These are phyloP conservation scores for Austropuccinia psidii DNA, from an alignment of 1,284 basidiomycete genomes.

Conservation along the genomic window DNA sequence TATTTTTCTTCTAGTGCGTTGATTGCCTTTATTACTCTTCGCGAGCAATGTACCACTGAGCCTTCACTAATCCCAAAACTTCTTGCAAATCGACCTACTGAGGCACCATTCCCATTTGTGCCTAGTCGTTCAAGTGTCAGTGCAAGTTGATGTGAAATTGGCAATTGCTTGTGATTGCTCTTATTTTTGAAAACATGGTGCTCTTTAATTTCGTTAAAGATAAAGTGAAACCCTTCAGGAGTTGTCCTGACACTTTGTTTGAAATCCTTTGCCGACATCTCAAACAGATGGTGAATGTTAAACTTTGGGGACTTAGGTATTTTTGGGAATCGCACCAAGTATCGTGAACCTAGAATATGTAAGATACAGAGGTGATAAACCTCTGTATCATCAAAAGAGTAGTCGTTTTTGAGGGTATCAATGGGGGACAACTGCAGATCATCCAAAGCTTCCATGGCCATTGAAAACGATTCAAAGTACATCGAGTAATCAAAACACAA, in stretches of 20 bases:
- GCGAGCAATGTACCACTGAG: not conserved
- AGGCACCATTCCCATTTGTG: constrained; percentile 9
- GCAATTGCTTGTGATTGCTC: not conserved
- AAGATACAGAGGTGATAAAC: too few species aligned
- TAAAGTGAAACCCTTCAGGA: not conserved
- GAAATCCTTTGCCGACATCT: not conserved
- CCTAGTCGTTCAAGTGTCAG: constrained; percentile 9
- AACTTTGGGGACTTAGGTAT: too few species aligned
- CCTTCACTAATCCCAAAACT: not conserved
- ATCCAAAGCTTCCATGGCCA: too few species aligned
- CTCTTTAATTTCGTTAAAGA: not conserved
- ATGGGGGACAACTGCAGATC: too few species aligned
- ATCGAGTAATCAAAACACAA: too few species aligned
- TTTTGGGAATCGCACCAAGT: too few species aligned
- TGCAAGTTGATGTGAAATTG: not conserved
- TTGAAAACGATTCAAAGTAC: too few species aligned
- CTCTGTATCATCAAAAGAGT: too few species aligned
- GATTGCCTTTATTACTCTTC: not conserved
- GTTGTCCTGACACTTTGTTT: not conserved
- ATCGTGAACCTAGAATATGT: too few species aligned
- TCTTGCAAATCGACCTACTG: not conserved
- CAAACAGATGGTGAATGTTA: not conserved
- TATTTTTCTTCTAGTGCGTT: not conserved
- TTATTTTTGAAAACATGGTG: not conserved
- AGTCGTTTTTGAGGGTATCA: too few species aligned